phyloP scores from a whole-genome alignment of 148 eudicot genomes.

The Arbutus unedo region DNA sequence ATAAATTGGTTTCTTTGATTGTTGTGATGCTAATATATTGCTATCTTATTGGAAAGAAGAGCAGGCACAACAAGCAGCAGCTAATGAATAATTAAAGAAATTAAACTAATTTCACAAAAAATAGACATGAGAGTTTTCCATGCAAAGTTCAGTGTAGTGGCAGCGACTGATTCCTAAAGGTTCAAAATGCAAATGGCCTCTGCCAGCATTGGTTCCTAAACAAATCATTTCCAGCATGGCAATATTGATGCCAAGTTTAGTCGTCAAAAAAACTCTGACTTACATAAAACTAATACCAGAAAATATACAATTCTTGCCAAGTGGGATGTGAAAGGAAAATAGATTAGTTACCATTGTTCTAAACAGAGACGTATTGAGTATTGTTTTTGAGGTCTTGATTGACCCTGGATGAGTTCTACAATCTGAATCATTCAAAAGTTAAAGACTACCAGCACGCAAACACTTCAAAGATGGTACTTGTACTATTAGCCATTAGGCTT shows the following conservation, averaged over 20 bases:
- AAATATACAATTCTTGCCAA: background rate
- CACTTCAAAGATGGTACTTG: too few relatives aligned
- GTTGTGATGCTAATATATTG: background rate
- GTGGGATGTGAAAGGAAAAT: background rate
- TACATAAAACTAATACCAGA: background rate
- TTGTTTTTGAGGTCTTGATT: background rate
- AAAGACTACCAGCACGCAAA: too few relatives aligned
- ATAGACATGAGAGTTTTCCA: background rate
- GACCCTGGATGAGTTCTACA: background rate
- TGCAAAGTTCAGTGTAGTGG: background rate
- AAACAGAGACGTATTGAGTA: background rate
- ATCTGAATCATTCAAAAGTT: background rate
- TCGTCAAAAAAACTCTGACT: background rate
- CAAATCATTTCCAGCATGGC: background rate
- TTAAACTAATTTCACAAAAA: slow-evolving; percentile 6
- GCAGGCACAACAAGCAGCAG: background rate
- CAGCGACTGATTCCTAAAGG: background rate
- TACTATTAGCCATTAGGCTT: too few relatives aligned
- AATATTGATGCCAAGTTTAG: background rate
- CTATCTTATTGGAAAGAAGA: background rate
- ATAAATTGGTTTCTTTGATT: background rate
- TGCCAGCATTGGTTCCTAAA: background rate
- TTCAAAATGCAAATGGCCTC: background rate
- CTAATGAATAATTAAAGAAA: background rate
- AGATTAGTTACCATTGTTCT: background rate